These are phyloP conservation scores for Abrus pulchellus DNA, from an alignment of 306 rosid genomes.

Conservation along the genomic window DNA sequence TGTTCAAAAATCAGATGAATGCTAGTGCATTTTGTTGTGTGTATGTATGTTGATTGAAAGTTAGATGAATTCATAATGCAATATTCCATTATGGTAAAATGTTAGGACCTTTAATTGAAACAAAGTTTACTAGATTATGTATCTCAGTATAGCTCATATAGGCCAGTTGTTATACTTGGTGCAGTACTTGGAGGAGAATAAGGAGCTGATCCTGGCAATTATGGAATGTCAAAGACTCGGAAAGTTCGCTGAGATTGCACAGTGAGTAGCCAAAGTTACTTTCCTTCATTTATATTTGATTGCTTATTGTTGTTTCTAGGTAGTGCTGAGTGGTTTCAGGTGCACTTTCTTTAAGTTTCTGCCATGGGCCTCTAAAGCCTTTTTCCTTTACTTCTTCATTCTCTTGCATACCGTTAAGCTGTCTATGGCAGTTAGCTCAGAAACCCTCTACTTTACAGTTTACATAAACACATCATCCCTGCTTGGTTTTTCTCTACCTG, in stretches of 20 bases:
- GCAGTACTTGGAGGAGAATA: slow-evolving; percentile 71
- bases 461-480: not conserved
- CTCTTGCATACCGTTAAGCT: slow-evolving; percentile 26
- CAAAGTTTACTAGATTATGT: not conserved
- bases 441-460: slow-evolving; percentile 26
- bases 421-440: slow-evolving; percentile 7
- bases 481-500: not conserved
- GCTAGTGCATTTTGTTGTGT: not conserved
- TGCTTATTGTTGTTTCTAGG: slow-evolving; percentile 42
- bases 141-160: slow-evolving; percentile 11
- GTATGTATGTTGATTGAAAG: not conserved
- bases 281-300: not conserved
- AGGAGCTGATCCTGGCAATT: slow-evolving; percentile 60
- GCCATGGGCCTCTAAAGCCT: slow-evolving; percentile 9
- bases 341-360: slow-evolving; percentile 21
- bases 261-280: slow-evolving; percentile 50
- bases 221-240: slow-evolving; percentile 61
- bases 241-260: slow-evolving; percentile 48
- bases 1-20: slow-evolving; percentile 23
- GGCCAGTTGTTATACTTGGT: slow-evolving; percentile 46
- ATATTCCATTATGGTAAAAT: slow-evolving; percentile 6
- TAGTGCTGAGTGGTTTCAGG: slow-evolving; percentile 13
- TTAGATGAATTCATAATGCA: slow-evolving; percentile 17
- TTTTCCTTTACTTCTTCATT: slow-evolving; percentile 22
- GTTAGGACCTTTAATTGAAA: slow-evolving; percentile 31